A percentile compares a stretch with the other conserved stretches of the same genome.
Conservation (phyloP, 2,329 filamentous ascomycete genomes). For the Aphanoascus verrucosus region DNA sequence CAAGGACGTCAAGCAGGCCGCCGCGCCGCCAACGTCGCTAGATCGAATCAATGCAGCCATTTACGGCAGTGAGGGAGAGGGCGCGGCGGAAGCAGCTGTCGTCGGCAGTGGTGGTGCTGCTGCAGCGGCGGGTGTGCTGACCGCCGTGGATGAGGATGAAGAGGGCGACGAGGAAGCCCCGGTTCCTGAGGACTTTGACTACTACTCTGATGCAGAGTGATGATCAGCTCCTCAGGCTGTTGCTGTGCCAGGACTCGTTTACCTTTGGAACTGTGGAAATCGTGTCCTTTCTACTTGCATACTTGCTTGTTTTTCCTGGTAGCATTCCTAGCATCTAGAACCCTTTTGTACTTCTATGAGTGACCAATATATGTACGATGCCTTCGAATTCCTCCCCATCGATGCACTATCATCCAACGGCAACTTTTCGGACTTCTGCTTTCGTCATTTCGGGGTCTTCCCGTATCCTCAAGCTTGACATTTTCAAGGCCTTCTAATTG, state of each 20-base stretch:
- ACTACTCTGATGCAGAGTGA: constrained; percentile 34
- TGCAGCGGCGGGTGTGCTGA: constrained; percentile 68
- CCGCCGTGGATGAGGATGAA: constrained; percentile 66
- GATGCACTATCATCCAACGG: background rate
- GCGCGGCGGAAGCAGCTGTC: constrained; percentile 17
- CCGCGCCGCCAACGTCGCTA: constrained; percentile 33
- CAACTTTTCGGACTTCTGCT: too few relatives aligned
- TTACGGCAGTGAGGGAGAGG: constrained; percentile 20
- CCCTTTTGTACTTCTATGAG: constrained; percentile 5
- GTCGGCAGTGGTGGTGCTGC: constrained; percentile 45
- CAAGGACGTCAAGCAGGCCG: constrained; percentile 45
- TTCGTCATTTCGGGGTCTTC: too few relatives aligned
- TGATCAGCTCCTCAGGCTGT: background rate
- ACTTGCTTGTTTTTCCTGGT: background rate
- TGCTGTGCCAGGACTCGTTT: background rate
- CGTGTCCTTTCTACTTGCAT: background rate
- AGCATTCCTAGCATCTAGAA: constrained; percentile 8
- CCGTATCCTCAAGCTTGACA: too few relatives aligned
- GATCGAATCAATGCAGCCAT: constrained; percentile 35
- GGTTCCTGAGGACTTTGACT: constrained; percentile 38
- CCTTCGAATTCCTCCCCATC: background rate
- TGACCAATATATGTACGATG: constrained; percentile 1
- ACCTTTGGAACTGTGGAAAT: too few relatives aligned
- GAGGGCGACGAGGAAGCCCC: constrained; percentile 41
- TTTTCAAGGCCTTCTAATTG: too few relatives aligned